Base-by-base conservation (phyloP, 306 rosid species). In the Delonix regia region DNA sequence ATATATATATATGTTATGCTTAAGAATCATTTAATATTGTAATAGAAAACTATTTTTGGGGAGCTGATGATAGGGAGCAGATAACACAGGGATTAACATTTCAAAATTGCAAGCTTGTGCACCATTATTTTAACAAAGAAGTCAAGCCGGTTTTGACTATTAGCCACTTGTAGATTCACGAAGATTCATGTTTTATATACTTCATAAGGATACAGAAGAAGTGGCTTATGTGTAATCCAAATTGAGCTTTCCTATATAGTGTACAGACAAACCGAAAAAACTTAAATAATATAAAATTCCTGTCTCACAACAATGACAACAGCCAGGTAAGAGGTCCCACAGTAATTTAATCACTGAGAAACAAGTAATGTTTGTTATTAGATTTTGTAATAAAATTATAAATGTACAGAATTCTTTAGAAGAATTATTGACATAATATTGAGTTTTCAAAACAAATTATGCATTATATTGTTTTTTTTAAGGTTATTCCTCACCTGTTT, bases 171-270 rank as follows among this genome's bases (percentile, higher is more conserved):
- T 16, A 28, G 73, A 72, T 76, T 84, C 74, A 59, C 71, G 1
- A 16, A 77, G 72, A 71, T 71, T 68, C 66, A 61, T 41, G 36
- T 78, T 67, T 47, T 56, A 9, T 33, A 14, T 33, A 24, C 15
- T 12, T 59, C 65, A 66, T 27, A 52, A 68, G 30, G 51, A 22
- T 16, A 73, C 60, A 33, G 16, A 64, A 67, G 53, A 77, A 73
- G 67, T 67, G 44, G 78, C 41, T 36, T 51, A 28, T 61, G 78
- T 34, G 67, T 42, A 45, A 73, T 81, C 75, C 78, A 73, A 77
- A 62, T n/a, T 53, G 73, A 73, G 77, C 52, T 70, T 76, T 56
- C 64, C 75, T 57, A 71, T 63, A 7, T 18, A 71, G 24, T 48
- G n/a, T 42, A 33, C 42, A 64, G 45, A 64, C 68, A 41, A 73